These are phyloP conservation scores for Pseudogymnoascus sp. DNA, from an alignment of 2,329 filamentous ascomycete species.

Conservation along the genomic window DNA sequence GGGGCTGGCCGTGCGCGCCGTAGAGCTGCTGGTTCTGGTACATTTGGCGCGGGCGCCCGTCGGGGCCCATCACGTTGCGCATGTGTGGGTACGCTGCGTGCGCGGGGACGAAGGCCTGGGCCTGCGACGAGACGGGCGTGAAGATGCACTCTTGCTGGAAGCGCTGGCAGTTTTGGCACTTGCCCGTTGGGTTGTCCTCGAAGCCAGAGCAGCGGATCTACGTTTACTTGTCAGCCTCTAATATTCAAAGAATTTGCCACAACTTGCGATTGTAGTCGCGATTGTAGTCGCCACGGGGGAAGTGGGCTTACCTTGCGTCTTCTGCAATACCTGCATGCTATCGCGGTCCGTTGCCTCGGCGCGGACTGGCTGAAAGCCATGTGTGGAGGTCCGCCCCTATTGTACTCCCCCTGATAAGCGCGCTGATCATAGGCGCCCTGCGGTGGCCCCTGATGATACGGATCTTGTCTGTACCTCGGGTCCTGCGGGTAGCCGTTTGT, in stretches of 20 bases:
- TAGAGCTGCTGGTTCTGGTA: constrained; percentile 25
- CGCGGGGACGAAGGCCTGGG: constrained; percentile 65
- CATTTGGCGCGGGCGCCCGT: constrained; percentile 25
- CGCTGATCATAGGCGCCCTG: constrained; percentile 21
- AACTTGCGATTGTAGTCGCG: background rate
- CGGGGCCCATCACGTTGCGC: constrained; percentile 32
- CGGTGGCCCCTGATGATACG: constrained; percentile 18
- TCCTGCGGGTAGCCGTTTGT: constrained; percentile 21
- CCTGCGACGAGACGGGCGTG: constrained; percentile 65
- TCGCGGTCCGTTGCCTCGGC: constrained; percentile 51
- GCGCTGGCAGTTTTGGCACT: constrained; percentile 63
- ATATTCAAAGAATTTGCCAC: background rate
- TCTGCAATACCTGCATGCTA: constrained; percentile 51
- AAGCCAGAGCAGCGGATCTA: constrained; percentile 73
- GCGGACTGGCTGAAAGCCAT: constrained; percentile 37
- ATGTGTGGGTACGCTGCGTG: constrained; percentile 55
- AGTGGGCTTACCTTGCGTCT: constrained; percentile 48
- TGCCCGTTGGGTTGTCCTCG: constrained; percentile 61
- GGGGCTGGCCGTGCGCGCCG: constrained; percentile 33
- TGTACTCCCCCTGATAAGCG: constrained; percentile 22
- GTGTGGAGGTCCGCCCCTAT: constrained; percentile 18
- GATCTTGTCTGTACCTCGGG: constrained; percentile 21
- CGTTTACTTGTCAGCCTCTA: background rate
- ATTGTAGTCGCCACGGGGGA: too few species aligned
- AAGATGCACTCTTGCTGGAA: constrained; percentile 74